Evolutionary conservation across 768 basidiomycete genomes (phyloP), one percentile per base, ranked within the genome.

Genomic region (Ramaria sp.): DNA sequence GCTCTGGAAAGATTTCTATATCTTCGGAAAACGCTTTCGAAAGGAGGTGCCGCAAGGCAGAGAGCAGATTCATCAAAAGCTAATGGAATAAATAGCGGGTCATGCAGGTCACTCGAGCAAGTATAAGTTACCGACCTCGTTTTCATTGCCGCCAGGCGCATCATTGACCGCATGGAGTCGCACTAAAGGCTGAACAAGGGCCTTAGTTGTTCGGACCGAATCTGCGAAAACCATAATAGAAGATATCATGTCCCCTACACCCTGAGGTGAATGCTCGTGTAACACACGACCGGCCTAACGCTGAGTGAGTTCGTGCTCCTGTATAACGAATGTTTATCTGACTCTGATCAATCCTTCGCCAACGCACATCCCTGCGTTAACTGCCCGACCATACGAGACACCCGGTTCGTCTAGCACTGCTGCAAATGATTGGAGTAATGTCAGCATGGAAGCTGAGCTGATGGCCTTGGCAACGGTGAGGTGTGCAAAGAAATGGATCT

Each of bases 401-500:
- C 87, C 88, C 56, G 93, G 91, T 65, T 93, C 91, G 64, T 92
- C 89, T 19, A 96, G 74, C 3, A 95, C 94, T 1, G 85, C 77
- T 2, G 84, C 82, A 67, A 96, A 90, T 0, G 92, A 87, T 61
- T 86, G 83, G 24, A 96, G 76, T 30, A 96, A 79, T 7, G 82
- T 77, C 45, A 87, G 73, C 76, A 97, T 81, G 2, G 93, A 94
- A 9, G 84, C 79, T 0, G 82, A 68, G 2, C 88, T 83, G 51
- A 97, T 78, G 1, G 94, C 71, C 55, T 79, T 78, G 1, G 90
- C 82, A 2, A 86, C 76, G 31, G 89, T 85, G 47, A 96, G 70
- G 65, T 94, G 88, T 1, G 93, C 86, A 65, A 98, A 96, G 68
- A 98, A 89, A 60, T 92, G 90, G 13, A 97, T 85, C 94, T 98